Conservation (phyloP, 257 asterid genomes). For the Capsicum pubescens region DNA sequence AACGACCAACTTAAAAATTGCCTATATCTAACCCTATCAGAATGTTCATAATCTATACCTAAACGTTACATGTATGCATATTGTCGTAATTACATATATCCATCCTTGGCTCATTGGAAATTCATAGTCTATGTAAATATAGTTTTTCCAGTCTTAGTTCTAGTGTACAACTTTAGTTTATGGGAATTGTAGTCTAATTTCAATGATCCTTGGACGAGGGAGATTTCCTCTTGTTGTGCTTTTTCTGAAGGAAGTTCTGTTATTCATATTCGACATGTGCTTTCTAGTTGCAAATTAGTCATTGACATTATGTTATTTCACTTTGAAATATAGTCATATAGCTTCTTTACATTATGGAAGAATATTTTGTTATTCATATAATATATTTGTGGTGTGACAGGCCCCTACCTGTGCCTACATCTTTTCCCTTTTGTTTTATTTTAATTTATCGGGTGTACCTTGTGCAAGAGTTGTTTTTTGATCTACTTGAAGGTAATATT, state of each 20-base stretch:
- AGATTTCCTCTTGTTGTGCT: slow-evolving; percentile 28
- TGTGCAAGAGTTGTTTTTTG: not conserved
- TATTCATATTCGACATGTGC: slow-evolving; percentile 5
- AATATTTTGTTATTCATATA: slow-evolving; percentile 4
- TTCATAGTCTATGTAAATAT: slow-evolving; percentile 19
- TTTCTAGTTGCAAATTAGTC: slow-evolving; percentile 15
- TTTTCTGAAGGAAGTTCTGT: slow-evolving; percentile 19
- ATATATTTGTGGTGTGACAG: slow-evolving; percentile 23
- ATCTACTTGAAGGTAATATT: not conserved
- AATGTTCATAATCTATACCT: not conserved
- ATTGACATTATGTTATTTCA: not conserved
- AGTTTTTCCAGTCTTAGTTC: not conserved
- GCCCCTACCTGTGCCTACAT: not conserved
- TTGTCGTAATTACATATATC: not conserved
- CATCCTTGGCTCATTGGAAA: slow-evolving; percentile 20
- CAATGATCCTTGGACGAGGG: slow-evolving; percentile 13
- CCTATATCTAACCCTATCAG: not conserved
- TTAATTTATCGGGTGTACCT: not conserved
- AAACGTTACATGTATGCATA: not conserved
- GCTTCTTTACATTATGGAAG: not conserved
- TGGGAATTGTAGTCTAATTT: slow-evolving; percentile 12
- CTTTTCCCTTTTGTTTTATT: not conserved
- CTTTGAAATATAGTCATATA: not conserved
- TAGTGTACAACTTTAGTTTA: slow-evolving; percentile 8
- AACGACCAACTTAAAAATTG: not conserved